These are phyloP conservation scores for Trypanosoma congolense DNA, from an alignment of 208 protist species.

Conservation along the genomic window DNA sequence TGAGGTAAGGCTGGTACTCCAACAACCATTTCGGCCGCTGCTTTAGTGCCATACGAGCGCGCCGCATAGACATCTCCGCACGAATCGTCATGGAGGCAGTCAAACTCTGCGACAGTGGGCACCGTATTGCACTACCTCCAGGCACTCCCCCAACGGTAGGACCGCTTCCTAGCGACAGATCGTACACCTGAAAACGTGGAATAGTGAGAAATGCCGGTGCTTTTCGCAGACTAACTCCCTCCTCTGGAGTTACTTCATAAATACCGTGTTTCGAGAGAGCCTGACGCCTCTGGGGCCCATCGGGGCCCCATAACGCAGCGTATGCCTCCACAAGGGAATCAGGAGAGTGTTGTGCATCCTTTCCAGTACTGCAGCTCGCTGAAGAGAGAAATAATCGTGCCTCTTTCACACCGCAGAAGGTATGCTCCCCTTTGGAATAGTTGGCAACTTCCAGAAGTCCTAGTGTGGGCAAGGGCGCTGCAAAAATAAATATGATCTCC, in stretches of 20 bases:
- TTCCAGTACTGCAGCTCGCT: background rate
- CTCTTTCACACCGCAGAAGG: conserved; percentile 65
- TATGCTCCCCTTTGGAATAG: conserved; percentile 53
- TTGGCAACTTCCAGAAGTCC: conserved; percentile 71
- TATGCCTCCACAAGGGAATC: conserved; percentile 25
- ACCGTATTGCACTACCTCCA: background rate
- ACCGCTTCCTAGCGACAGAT: conserved; percentile 29
- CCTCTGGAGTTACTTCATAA: conserved; percentile 49
- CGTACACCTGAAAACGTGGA: conserved; percentile 66
- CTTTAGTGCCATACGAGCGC: conserved; percentile 45
- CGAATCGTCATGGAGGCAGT: conserved; percentile 57
- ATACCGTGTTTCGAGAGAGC: conserved; percentile 21
- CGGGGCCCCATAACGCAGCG: conserved; percentile 31
- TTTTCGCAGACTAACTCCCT: conserved; percentile 59
- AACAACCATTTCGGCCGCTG: conserved; percentile 52
- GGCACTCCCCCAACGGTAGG: too few species aligned
- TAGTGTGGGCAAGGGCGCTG: conserved; percentile 28
- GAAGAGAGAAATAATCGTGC: conserved; percentile 49
- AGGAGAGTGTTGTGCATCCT: background rate
- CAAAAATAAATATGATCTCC: conserved; percentile 56
- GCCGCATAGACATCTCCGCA: conserved; percentile 51
- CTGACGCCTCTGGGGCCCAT: conserved; percentile 9
- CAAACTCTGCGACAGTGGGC: conserved; percentile 39
- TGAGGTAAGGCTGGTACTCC: conserved; percentile 66
- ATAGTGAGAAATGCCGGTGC: conserved; percentile 40